Evolutionary conservation across 345 rosid genomes (phyloP).

Genomic region (Schrenkiella parvula): DNA sequence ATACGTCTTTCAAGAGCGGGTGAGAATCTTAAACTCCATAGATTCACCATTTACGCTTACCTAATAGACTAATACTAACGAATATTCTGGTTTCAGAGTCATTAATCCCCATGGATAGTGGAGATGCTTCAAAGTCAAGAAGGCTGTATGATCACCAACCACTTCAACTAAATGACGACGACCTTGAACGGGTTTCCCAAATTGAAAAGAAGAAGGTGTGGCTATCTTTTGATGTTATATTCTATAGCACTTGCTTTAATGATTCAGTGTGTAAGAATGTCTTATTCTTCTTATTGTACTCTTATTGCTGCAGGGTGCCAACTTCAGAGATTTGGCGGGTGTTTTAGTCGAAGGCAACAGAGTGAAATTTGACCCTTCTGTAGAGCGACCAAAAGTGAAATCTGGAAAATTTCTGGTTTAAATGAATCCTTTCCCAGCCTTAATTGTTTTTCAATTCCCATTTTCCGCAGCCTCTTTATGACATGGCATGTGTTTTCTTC

Average conservation of each 20-base stretch:
- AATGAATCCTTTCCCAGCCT: background rate
- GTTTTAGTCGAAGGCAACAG: slow-evolving; percentile 34
- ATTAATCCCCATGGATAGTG: background rate
- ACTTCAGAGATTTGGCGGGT: slow-evolving; percentile 40
- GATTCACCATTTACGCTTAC: background rate
- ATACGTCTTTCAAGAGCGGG: background rate
- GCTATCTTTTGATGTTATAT: background rate
- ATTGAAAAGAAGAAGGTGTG: background rate
- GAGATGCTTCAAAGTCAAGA: background rate
- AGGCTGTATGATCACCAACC: background rate
- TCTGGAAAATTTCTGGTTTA: slow-evolving; percentile 42
- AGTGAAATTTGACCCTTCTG: slow-evolving; percentile 22
- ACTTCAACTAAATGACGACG: background rate
- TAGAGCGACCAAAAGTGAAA: slow-evolving; percentile 32
- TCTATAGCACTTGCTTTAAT: background rate
- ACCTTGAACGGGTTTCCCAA: background rate
- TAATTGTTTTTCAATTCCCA: background rate
- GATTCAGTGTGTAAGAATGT: background rate
- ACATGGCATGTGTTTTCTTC: background rate
- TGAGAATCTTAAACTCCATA: background rate
- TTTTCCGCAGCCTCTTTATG: background rate
- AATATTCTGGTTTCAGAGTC: background rate
- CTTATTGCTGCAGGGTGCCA: slow-evolving; percentile 29
- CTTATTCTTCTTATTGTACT: background rate
- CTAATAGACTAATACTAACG: background rate